A percentile compares a stretch with the other conserved stretches of the same genome.
Conservation (phyloP, 1,284 basidiomycete genomes). For the Leccinum griseonigrum region DNA sequence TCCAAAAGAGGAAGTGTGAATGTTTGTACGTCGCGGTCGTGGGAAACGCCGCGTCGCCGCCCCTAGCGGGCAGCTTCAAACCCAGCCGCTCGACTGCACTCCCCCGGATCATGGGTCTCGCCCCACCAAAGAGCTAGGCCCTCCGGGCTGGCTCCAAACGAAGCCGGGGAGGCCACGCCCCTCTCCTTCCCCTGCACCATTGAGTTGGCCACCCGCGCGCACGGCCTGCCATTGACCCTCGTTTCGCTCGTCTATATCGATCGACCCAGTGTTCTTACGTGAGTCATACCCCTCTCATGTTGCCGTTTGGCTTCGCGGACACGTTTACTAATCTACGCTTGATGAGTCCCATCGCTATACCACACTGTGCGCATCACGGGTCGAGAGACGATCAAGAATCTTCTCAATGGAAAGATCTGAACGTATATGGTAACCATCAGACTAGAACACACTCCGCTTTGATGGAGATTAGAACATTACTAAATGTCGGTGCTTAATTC, state of each 20-base stretch:
- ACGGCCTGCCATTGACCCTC: slow-evolving; percentile 27
- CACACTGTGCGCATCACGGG: slow-evolving; percentile 79
- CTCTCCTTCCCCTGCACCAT: too few relatives aligned
- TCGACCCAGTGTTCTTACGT: slow-evolving; percentile 42
- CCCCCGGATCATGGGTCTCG: too few relatives aligned
- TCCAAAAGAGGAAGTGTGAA: too few relatives aligned
- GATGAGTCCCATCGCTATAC: slow-evolving; percentile 83
- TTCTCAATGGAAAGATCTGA: slow-evolving; percentile 87
- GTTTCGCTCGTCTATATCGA: slow-evolving; percentile 68
- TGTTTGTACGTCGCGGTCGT: too few relatives aligned
- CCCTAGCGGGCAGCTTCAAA: too few relatives aligned
- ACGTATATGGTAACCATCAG: neutral
- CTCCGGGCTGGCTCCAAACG: too few relatives aligned
- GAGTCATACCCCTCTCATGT: slow-evolving; percentile 70
- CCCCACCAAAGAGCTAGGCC: too few relatives aligned
- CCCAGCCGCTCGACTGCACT: too few relatives aligned
- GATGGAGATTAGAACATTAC: slow-evolving; percentile 7
- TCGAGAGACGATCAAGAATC: slow-evolving; percentile 79
- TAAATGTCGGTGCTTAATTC: neutral
- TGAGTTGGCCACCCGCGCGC: too few relatives aligned
- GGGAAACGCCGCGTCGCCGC: too few relatives aligned
- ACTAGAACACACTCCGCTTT: neutral
- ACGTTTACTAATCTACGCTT: slow-evolving; percentile 82
- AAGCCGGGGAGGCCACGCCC: too few relatives aligned
- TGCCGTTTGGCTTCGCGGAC: slow-evolving; percentile 93